phyloP scores from a whole-genome alignment of 257 asterid genomes.

The Gynochthodes officinalis region DNA sequence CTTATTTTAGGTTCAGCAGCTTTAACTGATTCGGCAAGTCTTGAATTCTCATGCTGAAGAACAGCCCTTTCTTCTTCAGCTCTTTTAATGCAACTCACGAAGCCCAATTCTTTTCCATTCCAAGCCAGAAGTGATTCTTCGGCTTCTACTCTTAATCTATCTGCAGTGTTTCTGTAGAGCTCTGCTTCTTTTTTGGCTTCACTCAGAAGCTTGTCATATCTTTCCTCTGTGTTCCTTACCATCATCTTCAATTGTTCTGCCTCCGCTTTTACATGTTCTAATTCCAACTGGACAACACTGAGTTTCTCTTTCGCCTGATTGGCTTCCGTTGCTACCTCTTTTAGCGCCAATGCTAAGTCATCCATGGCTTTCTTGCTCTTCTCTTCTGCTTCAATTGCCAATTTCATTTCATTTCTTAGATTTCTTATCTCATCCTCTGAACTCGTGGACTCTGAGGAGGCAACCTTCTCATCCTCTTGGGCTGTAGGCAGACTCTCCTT shows the following conservation, averaged over 20 bases:
- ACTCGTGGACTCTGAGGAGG: conserved; percentile 15
- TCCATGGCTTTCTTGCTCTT: conserved; percentile 78
- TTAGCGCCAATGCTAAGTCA: conserved; percentile 70
- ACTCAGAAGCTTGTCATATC: conserved; percentile 34
- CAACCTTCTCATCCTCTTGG: conserved; percentile 33
- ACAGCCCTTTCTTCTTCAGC: conserved; percentile 66
- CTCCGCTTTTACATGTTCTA: conserved; percentile 40
- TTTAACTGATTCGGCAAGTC: conserved; percentile 38
- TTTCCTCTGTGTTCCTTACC: conserved; percentile 37
- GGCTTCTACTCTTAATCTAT: conserved; percentile 66
- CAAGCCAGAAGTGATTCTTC: conserved; percentile 80
- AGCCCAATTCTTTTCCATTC: conserved; percentile 89
- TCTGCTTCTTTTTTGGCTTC: conserved; percentile 60
- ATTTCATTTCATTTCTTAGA: conserved; percentile 44
- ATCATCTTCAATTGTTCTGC: conserved; percentile 37
- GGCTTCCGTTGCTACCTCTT: conserved; percentile 66
- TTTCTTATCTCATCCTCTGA: conserved; percentile 31
- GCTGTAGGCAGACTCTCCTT: conserved; percentile 28
- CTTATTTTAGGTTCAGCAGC: conserved; percentile 46
- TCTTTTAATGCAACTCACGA: conserved; percentile 60
- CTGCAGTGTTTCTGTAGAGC: conserved; percentile 45
- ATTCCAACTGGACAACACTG: conserved; percentile 25
- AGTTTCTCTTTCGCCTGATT: conserved; percentile 52
- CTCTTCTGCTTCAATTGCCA: conserved; percentile 65
- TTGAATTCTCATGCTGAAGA: conserved; percentile 44